Conservation (phyloP, 2,329 filamentous ascomycete species). For the Beauveria sp. region DNA sequence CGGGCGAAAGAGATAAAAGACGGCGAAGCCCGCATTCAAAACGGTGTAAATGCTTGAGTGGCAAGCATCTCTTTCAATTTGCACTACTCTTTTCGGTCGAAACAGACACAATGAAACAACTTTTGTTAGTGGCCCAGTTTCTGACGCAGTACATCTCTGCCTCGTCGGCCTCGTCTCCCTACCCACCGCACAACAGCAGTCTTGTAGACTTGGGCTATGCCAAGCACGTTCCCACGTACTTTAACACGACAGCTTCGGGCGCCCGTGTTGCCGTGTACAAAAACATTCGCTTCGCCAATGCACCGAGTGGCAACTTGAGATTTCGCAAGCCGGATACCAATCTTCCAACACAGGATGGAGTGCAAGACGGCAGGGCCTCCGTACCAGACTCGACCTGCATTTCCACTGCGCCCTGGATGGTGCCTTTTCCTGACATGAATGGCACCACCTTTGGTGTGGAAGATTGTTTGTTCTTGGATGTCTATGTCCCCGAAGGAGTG, state of each 20-base stretch:
- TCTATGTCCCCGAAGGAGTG: conserved; percentile 16
- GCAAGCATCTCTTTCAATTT: not conserved
- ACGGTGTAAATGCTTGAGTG: not conserved
- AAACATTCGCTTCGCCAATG: conserved; percentile 20
- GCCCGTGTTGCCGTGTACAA: conserved; percentile 17
- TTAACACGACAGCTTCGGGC: conserved; percentile 16
- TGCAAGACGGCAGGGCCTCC: conserved; percentile 14
- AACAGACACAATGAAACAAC: not conserved
- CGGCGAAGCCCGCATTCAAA: not conserved
- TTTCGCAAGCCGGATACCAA: conserved; percentile 16
- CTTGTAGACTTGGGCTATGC: conserved; percentile 15
- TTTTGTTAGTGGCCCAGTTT: not conserved
- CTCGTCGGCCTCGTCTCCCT: not conserved
- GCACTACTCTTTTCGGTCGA: not conserved
- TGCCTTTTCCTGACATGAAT: conserved; percentile 14
- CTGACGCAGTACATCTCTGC: not conserved
- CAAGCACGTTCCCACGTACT: conserved; percentile 15
- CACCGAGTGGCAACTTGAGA: conserved; percentile 18
- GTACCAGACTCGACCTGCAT: conserved; percentile 11
- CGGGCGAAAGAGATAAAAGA: not conserved
- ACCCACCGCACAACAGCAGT: not conserved
- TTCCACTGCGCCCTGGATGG: conserved; percentile 13
- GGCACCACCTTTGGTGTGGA: conserved; percentile 17
- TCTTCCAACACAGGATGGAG: conserved; percentile 7
- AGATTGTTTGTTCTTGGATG: conserved; percentile 19